phyloP scores from a whole-genome alignment of 192 early-diverging fungal species.

The Coemansia sp. region DNA sequence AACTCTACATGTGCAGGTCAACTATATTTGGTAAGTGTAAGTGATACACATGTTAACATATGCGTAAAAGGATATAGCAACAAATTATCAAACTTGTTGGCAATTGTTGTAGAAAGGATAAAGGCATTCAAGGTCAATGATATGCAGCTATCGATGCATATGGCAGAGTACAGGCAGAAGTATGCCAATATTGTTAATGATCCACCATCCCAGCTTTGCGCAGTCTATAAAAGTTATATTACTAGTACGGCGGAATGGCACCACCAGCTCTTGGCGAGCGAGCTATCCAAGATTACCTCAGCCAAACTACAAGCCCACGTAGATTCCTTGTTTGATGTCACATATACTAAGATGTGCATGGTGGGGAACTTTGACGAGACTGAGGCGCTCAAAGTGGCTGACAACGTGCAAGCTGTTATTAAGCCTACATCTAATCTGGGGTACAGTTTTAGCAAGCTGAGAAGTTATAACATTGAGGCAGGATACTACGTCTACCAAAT shows the following conservation, averaged over 20 bases:
- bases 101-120: neutral
- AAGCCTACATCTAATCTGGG: slow-evolving; percentile 32
- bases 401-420: slow-evolving; percentile 16
- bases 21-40: slow-evolving; percentile 10
- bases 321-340: slow-evolving; percentile 32
- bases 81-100: neutral
- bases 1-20: slow-evolving; percentile 15
- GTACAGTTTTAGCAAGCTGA: slow-evolving; percentile 88
- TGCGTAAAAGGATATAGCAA: neutral
- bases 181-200: neutral
- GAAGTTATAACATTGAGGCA: slow-evolving; percentile 81
- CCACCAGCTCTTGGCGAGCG: neutral
- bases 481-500: slow-evolving; percentile 43
- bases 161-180: neutral
- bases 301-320: slow-evolving; percentile 3
- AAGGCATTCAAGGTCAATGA: neutral
- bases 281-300: slow-evolving; percentile 3
- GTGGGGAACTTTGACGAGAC: neutral
- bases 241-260: neutral
- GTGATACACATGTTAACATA: slow-evolving; percentile 60
- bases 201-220: neutral
- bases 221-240: neutral
- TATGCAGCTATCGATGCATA: neutral
- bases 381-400: neutral
- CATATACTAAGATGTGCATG: neutral